Conservation (phyloP, 2,329 filamentous ascomycete genomes). For the Curvularia lunata region DNA sequence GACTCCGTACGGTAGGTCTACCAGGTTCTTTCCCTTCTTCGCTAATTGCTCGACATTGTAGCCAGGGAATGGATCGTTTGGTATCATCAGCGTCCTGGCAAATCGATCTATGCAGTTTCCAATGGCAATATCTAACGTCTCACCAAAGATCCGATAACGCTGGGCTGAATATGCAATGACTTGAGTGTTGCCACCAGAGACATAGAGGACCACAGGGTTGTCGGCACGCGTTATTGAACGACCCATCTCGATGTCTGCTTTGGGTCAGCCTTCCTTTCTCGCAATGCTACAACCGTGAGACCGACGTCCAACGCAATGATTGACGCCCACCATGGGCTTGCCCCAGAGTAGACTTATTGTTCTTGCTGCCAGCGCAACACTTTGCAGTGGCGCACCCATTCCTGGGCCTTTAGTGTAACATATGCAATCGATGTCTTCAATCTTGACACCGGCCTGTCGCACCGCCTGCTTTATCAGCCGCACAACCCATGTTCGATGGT, state of each 20-base stretch:
- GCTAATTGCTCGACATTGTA: slow-evolving; percentile 98
- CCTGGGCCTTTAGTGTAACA: slow-evolving; percentile 96
- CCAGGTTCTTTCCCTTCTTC: slow-evolving; percentile 70
- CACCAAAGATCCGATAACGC: slow-evolving; percentile 96
- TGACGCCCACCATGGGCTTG: slow-evolving; percentile 90
- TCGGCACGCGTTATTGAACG: slow-evolving; percentile 85
- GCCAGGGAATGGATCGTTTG: slow-evolving; percentile 94
- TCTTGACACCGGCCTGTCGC: slow-evolving; percentile 62
- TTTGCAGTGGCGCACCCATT: slow-evolving; percentile 92
- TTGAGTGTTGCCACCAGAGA: slow-evolving; percentile 94
- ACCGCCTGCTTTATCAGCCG: slow-evolving; percentile 81
- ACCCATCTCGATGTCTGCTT: slow-evolving; percentile 90
- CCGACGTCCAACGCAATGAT: slow-evolving; percentile 90
- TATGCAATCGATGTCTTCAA: slow-evolving; percentile 79
- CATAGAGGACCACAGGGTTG: slow-evolving; percentile 95
- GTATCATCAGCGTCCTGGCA: slow-evolving; percentile 86
- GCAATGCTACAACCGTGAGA: slow-evolving; percentile 5
- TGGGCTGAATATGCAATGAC: slow-evolving; percentile 96
- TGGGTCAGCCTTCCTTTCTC: not conserved
- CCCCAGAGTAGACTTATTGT: slow-evolving; percentile 83
- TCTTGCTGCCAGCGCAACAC: slow-evolving; percentile 83
- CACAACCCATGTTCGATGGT: slow-evolving; percentile 88
- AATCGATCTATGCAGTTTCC: slow-evolving; percentile 98
- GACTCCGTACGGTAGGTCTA: slow-evolving; percentile 93
- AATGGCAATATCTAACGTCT: slow-evolving; percentile 95